phyloP scores from a whole-genome alignment of 2,329 filamentous ascomycete genomes.

The Graphilbum fragrans region DNA sequence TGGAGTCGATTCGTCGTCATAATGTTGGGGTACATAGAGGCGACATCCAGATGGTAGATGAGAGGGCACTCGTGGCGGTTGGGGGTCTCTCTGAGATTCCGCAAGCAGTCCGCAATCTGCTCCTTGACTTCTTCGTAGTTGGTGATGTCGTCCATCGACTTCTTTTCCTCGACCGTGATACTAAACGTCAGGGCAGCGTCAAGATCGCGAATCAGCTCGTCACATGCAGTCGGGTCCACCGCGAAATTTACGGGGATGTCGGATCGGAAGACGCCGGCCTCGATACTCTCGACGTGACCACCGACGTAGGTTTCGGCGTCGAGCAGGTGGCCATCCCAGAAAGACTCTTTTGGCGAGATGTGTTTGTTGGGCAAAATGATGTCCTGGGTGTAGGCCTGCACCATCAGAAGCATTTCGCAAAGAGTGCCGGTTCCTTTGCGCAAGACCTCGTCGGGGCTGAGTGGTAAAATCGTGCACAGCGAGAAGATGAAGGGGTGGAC shows the following conservation, averaged over 20 bases:
- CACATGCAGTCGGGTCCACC: slow-evolving; percentile 77
- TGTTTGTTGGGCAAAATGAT: slow-evolving; percentile 97
- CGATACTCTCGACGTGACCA: slow-evolving; percentile 97
- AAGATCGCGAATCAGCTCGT: slow-evolving; percentile 76
- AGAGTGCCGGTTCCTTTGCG: slow-evolving; percentile 94
- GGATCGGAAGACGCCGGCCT: slow-evolving; percentile 89
- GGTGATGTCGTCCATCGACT: slow-evolving; percentile 63
- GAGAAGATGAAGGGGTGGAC: slow-evolving; percentile 99
- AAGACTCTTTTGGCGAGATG: slow-evolving; percentile 76
- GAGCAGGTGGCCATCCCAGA: slow-evolving; percentile 92
- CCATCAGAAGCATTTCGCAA: slow-evolving; percentile 99
- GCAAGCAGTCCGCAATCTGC: slow-evolving; percentile 63
- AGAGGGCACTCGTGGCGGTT: slow-evolving; percentile 75
- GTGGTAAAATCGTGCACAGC: slow-evolving; percentile 86
- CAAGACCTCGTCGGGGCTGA: slow-evolving; percentile 84
- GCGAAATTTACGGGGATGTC: slow-evolving; percentile 93
- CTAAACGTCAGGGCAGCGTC: slow-evolving; percentile 85
- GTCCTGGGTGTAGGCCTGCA: slow-evolving; percentile 83
- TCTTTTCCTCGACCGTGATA: slow-evolving; percentile 73
- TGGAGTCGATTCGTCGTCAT: slow-evolving; percentile 99
- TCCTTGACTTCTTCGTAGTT: slow-evolving; percentile 78
- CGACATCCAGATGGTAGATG: slow-evolving; percentile 97
- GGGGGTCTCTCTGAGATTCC: slow-evolving; percentile 66
- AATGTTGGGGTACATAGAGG: slow-evolving; percentile 99
- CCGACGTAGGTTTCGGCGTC: slow-evolving; percentile 98